Base-by-base conservation (phyloP, 1,139 yeast genomes). In the Pneumocystis sp. region DNA sequence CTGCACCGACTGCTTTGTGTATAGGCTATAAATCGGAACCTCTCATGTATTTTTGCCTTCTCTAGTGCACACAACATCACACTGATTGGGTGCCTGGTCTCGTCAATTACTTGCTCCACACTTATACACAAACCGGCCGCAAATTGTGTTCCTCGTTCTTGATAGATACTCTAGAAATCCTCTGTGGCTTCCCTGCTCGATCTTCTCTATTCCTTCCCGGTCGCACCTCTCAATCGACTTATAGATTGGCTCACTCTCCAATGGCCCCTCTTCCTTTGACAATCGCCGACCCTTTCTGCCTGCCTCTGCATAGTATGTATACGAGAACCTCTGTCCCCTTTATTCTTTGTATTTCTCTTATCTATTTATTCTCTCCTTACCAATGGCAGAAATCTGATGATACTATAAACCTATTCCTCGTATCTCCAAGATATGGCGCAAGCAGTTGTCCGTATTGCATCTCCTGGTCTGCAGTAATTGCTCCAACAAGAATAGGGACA, bases 361-460 rank as follows among this genome's bases (percentile, higher is more conserved):
- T 31, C 5, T 31, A 31, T 31, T 31, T 31, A 31, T 31, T 5
- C 5, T 31, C 1, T 45, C 10, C 29, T 12, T 97, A 97, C 98
- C 98, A 93, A 73, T 93, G 98, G 73, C 97, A 91, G 72, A 93
- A 95, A 76, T 93, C 99, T 0, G 95, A 84, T 72, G 96, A 87
- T 5, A 93, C 80, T 35, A 89, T 83, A 75, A 93, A 87, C 1
- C 89, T 85, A 72, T 85, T 86, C 45, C 76, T 76, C 34, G 80
- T 80, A 70, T 86, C 82, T 3, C 74, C 74, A 65, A 89, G 73
- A 70, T 81, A 87, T 1, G 85, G 84, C 15, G 76, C 74, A 64
- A 93, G 76, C 0, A 78, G 70, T 0, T 73, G 70, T 0, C 86
- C 85, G 29, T 87, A 72, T 31, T 76, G 74, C 17, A 73, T 71